phyloP scores from a whole-genome alignment of 768 basidiomycete genomes.

The Leccinum rimulosum region DNA sequence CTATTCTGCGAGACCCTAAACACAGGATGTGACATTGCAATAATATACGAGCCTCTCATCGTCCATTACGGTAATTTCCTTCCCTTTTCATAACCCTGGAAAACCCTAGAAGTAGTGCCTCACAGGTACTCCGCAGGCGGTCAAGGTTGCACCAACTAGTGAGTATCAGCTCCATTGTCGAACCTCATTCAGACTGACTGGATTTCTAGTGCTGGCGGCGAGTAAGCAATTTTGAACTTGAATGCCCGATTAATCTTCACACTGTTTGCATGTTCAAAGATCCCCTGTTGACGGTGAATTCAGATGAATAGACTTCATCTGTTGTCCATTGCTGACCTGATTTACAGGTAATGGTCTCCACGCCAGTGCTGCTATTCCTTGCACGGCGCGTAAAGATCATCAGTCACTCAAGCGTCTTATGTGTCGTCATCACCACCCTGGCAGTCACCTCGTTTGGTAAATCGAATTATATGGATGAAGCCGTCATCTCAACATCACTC shows the following conservation, averaged over 20 bases:
- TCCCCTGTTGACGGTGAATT: constrained; percentile 43
- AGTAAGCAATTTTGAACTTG: constrained; percentile 6
- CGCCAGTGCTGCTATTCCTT: constrained; percentile 47
- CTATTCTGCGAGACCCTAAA: constrained; percentile 51
- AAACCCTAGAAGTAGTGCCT: constrained; percentile 22
- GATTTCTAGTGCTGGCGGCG: constrained; percentile 9
- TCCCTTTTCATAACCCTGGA: not conserved
- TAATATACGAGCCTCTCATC: constrained; percentile 48
- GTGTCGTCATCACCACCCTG: constrained; percentile 22
- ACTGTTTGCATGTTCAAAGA: constrained; percentile 28
- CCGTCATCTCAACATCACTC: not conserved
- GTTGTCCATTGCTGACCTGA: not conserved
- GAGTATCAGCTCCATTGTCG: not conserved
- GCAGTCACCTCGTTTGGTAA: constrained; percentile 9
- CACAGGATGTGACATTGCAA: constrained; percentile 41
- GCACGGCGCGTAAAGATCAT: constrained; percentile 42
- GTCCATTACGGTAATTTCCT: constrained; percentile 39
- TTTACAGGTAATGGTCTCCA: constrained; percentile 42
- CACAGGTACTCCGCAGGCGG: constrained; percentile 17
- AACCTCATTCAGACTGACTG: constrained; percentile 19
- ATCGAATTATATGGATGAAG: not conserved
- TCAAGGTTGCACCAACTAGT: not conserved
- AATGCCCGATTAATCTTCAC: not conserved
- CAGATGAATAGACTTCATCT: not conserved
- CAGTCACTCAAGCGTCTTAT: constrained; percentile 28